Evolutionary conservation across 495 filamentous ascomycete species (phyloP).

Genomic region (Penicillium mononematosum): DNA sequence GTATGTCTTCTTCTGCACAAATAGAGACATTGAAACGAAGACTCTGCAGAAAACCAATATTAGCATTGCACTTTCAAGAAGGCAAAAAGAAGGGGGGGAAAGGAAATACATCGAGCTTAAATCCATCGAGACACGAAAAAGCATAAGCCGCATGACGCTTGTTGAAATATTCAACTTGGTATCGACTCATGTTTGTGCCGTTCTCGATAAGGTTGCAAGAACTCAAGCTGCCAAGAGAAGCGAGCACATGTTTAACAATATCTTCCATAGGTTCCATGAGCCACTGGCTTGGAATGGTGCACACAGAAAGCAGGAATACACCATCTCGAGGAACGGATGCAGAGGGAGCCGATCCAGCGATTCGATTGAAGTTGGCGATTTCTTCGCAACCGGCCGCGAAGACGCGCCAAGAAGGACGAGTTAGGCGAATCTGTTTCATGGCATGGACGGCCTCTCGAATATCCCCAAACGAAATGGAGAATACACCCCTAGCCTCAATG

Average conservation of each 20-base stretch:
- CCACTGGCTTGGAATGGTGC: neutral
- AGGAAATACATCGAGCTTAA: neutral
- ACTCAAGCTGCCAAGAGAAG: neutral
- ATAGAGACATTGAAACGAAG: neutral
- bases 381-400: neutral
- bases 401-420: neutral
- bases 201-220: neutral
- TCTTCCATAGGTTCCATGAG: neutral
- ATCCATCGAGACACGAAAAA: neutral
- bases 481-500: neutral
- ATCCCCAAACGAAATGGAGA: conserved; percentile 1
- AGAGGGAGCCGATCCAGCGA: neutral
- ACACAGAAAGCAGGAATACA: neutral
- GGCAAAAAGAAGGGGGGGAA: no score
- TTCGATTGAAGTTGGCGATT: neutral
- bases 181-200: neutral
- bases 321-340: neutral
- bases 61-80: neutral
- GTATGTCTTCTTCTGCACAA: neutral
- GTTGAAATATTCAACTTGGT: neutral
- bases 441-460: neutral
- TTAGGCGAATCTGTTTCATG: neutral
- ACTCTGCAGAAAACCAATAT: neutral
- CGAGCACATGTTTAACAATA: neutral
- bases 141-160: neutral